A percentile compares a stretch with the other conserved stretches of the same genome.
These are phyloP conservation scores for Catenaria anguillulae DNA, from an alignment of 371 early-diverging fungal genomes.

Conservation along the genomic window DNA sequence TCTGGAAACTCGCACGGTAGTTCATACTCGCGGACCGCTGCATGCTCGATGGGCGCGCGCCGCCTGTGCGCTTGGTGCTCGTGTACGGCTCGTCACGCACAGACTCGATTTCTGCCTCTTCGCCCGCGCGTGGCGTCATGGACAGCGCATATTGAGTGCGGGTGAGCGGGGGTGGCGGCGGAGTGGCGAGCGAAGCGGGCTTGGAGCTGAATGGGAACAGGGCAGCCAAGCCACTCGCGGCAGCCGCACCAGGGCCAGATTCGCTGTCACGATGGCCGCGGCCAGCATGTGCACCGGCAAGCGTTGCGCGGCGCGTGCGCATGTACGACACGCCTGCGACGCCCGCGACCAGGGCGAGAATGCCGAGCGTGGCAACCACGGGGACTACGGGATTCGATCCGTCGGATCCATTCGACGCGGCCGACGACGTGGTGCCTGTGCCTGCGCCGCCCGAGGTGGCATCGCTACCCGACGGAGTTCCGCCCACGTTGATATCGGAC, in stretches of 20 bases:
- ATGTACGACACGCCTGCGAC: neutral
- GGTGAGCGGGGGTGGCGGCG: neutral
- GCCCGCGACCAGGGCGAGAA: neutral
- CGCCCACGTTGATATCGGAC: no score
- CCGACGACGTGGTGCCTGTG: no score
- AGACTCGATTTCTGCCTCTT: neutral
- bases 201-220: neutral
- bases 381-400: no score
- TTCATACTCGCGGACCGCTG: neutral
- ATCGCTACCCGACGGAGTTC: no score
- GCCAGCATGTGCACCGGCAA: neutral
- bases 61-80: neutral
- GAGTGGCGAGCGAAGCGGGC: neutral
- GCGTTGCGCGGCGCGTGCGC: neutral
- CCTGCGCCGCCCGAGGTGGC: no score
- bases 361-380: no score
- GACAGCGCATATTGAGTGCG: neutral
- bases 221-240: neutral
- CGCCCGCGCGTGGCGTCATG: no score
- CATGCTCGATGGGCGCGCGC: neutral
- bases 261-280: neutral
- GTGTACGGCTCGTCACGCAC: neutral
- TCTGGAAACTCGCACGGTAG: neutral
- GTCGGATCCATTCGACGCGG: no score
- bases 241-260: neutral